Evolutionary conservation across 2,329 filamentous ascomycete genomes (phyloP).

Genomic region (Cercospora canescens): DNA sequence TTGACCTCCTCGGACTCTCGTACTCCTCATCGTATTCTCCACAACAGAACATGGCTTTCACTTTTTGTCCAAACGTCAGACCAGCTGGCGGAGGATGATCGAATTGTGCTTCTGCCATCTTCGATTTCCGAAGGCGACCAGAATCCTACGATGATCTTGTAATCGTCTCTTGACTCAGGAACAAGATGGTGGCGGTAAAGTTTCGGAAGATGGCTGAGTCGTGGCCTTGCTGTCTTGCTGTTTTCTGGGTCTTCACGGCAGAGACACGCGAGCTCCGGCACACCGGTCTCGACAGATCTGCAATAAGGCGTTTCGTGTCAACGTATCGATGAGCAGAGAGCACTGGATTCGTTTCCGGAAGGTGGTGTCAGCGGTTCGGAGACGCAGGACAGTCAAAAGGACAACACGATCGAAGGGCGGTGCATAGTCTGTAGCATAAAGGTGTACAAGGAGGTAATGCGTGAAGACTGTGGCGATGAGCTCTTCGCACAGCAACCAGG

Average conservation of each 20-base stretch:
- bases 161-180: background rate
- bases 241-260: background rate
- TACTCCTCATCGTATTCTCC: constrained; percentile 27
- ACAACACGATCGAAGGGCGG: background rate
- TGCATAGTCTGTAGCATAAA: background rate
- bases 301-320: background rate
- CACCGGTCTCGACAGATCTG: constrained; percentile 8
- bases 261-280: constrained; percentile 16
- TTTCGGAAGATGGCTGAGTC: constrained; percentile 15
- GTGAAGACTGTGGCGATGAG: background rate
- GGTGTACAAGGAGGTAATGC: background rate
- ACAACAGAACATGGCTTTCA: constrained; percentile 28
- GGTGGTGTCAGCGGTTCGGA: background rate
- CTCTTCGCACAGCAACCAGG: constrained; percentile 1
- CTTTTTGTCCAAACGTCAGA: constrained; percentile 20
- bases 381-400: background rate
- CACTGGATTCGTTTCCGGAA: background rate
- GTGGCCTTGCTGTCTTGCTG: constrained; percentile 6
- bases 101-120: constrained; percentile 5
- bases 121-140: background rate
- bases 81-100: background rate
- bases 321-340: background rate
- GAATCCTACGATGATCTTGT: constrained; percentile 1
- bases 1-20: constrained; percentile 18
- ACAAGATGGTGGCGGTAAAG: constrained; percentile 2